These are phyloP conservation scores for Chlamydomonas sp. DNA, from an alignment of 139 green algal species.

Conservation along the genomic window DNA sequence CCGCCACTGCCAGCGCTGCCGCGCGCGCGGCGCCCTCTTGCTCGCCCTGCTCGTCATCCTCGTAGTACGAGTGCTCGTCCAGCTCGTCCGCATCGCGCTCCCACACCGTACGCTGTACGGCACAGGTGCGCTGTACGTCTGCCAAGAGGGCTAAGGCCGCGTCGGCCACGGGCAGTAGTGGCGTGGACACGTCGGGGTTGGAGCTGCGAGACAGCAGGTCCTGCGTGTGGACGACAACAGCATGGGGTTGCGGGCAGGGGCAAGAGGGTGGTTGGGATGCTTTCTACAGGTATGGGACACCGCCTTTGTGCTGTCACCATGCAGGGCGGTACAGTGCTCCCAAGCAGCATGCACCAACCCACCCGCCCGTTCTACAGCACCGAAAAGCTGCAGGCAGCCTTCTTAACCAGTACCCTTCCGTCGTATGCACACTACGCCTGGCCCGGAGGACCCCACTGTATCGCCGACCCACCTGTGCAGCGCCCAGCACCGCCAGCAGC, in stretches of 20 bases:
- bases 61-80: neutral
- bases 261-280: neutral
- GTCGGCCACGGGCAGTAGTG: slow-evolving; percentile 20
- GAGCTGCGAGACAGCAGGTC: slow-evolving; percentile 17
- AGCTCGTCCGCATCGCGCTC: neutral
- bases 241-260: no score
- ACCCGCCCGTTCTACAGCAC: no score
- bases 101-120: neutral
- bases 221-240: neutral
- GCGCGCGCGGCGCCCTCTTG: slow-evolving; percentile 8
- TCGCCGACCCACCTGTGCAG: neutral
- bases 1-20: slow-evolving; percentile 11
- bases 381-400: no score
- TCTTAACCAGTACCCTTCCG: no score
- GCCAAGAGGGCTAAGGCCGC: slow-evolving; percentile 4
- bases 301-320: no score
- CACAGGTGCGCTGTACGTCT: neutral
- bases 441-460: no score
- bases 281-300: no score
- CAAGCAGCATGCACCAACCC: no score
- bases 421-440: no score
- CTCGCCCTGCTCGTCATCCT: neutral
- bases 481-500: slow-evolving; percentile 4
- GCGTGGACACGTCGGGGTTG: slow-evolving; percentile 24
- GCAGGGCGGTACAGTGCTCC: no score